Percentiles rank a stretch among this genome's conserved stretches.
Conservation (phyloP, 1,284 basidiomycete species). For the Ceratobasidium sp. region DNA sequence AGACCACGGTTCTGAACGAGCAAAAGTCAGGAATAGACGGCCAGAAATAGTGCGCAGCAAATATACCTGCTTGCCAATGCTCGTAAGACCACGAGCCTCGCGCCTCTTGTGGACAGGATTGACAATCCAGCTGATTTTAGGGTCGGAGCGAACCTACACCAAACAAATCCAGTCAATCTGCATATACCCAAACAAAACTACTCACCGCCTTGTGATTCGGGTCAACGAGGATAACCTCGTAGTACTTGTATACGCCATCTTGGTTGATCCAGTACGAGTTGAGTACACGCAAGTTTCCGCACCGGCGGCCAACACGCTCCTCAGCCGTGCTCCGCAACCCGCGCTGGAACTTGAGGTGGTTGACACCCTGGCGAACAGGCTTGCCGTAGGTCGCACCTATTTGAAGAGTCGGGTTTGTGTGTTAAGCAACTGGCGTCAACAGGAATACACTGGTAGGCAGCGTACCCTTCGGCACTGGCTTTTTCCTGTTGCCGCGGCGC, state of each 20-base stretch:
- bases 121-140: slow-evolving; percentile 98
- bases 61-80: slow-evolving; percentile 88
- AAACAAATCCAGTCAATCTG: not conserved
- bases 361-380: slow-evolving; percentile 99
- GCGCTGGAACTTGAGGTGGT: slow-evolving; percentile 98
- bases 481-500: slow-evolving; percentile 98
- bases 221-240: slow-evolving; percentile 98
- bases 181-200: slow-evolving; percentile 43
- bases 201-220: slow-evolving; percentile 90
- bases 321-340: slow-evolving; percentile 93
- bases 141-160: slow-evolving; percentile 86
- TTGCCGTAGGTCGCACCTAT: slow-evolving; percentile 97
- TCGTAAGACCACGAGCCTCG: slow-evolving; percentile 96
- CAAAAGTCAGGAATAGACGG: slow-evolving; percentile 19
- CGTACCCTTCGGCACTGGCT: slow-evolving; percentile 94
- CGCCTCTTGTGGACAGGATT: slow-evolving; percentile 99
- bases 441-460: slow-evolving; percentile 43
- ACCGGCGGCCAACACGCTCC: slow-evolving; percentile 96
- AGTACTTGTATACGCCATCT: slow-evolving; percentile 99
- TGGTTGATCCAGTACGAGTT: slow-evolving; percentile 99
- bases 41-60: slow-evolving; percentile 9
- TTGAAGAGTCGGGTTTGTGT: slow-evolving; percentile 36
- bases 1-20: slow-evolving; percentile 79
- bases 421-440: slow-evolving; percentile 36
- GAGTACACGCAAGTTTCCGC: slow-evolving; percentile 93